phyloP scores from a whole-genome alignment of 192 early-diverging fungal species.

The Lunasporangiospora selenospora region DNA sequence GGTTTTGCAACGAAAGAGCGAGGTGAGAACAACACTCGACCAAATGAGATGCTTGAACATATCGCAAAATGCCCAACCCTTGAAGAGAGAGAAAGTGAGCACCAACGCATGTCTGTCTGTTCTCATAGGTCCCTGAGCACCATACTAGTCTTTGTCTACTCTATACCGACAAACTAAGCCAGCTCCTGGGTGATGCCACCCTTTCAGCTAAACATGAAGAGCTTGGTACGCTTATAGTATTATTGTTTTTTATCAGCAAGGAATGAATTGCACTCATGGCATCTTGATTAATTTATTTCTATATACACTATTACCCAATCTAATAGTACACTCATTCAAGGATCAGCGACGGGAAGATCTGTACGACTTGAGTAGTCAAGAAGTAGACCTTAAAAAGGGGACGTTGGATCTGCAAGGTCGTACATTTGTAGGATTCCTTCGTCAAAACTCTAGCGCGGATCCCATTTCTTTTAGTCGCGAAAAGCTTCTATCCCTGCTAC shows the following conservation, averaged over 20 bases:
- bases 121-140: constrained; percentile 20
- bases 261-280: too few species aligned
- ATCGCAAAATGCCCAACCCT: not conserved
- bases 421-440: constrained; percentile 40
- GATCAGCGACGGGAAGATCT: constrained; percentile 5
- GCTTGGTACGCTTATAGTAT: too few species aligned
- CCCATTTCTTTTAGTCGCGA: constrained; percentile 32
- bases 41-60: not conserved
- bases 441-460: constrained; percentile 16
- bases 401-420: too few species aligned
- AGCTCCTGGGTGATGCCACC: not conserved
- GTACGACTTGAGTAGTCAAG: too few species aligned
- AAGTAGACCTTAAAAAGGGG: too few species aligned
- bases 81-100: not conserved
- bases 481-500: constrained; percentile 49
- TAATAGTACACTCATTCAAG: not conserved
- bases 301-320: not conserved
- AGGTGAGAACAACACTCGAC: constrained; percentile 16
- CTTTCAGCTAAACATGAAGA: not conserved
- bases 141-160: constrained; percentile 16
- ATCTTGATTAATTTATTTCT: constrained; percentile 5
- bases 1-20: constrained; percentile 53
- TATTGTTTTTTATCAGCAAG: too few species aligned
- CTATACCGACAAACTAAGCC: constrained; percentile 23
- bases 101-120: not conserved